Evolutionary conservation across 1,284 basidiomycete genomes (phyloP).

Genomic region (Irpex rosettiformis): DNA sequence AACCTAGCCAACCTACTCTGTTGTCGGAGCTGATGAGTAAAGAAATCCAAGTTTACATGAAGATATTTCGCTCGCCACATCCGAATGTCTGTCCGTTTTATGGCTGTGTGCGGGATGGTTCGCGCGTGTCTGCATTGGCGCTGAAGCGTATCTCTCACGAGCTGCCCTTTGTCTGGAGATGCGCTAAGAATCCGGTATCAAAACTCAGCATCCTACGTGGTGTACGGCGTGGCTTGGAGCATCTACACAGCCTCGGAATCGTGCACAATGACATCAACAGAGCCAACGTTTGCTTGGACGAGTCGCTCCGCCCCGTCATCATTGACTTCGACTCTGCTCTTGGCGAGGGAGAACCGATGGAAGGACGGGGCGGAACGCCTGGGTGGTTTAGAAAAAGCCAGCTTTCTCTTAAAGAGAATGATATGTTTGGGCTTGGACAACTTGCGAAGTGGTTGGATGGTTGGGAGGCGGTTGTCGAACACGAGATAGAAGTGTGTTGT

Average conservation of each 20-base stretch:
- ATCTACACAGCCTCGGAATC: not conserved
- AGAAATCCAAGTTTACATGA: not conserved
- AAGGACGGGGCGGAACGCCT: not conserved
- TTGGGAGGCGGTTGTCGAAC: not conserved
- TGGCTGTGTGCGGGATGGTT: not conserved
- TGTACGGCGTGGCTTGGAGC: not conserved
- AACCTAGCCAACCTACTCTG: not conserved
- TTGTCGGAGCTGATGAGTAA: not conserved
- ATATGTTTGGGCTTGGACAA: not conserved
- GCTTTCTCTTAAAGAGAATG: not conserved
- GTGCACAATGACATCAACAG: not conserved
- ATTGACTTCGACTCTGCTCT: not conserved
- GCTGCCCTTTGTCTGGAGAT: not conserved
- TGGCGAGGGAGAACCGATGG: not conserved
- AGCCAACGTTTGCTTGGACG: not conserved
- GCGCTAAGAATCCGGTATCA: not conserved
- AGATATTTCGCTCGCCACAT: not conserved
- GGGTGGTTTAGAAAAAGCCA: not conserved
- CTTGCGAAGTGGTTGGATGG: slow-evolving; percentile 1
- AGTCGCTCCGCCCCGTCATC: not conserved
- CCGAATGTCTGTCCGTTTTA: not conserved
- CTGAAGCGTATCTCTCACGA: not conserved
- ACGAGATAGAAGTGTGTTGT: no score
- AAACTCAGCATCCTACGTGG: not conserved
- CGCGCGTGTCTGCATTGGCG: not conserved